phyloP scores from a whole-genome alignment of 1,139 yeast genomes.

The Nakaseomyces nivariensis region DNA sequence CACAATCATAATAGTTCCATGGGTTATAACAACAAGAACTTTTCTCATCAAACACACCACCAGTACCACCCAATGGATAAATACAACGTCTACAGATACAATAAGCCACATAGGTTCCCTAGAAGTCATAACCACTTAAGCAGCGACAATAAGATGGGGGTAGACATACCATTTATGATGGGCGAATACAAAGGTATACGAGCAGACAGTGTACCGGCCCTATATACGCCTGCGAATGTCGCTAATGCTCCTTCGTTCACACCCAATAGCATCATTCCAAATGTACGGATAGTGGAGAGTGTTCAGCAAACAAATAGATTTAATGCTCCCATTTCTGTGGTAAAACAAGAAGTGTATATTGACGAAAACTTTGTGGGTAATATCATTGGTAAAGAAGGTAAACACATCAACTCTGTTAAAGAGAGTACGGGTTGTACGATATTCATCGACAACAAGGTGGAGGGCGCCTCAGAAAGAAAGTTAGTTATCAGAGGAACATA shows the following conservation, averaged over 20 bases:
- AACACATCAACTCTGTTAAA: constrained; percentile 69
- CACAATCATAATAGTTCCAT: constrained; percentile 6
- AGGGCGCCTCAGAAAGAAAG: constrained; percentile 47
- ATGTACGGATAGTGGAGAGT: constrained; percentile 23
- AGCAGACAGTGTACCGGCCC: neutral
- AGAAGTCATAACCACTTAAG: neutral
- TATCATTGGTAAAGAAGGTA: constrained; percentile 81
- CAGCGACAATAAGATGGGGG: neutral
- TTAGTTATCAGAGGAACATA: constrained; percentile 64
- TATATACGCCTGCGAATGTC: constrained; percentile 20
- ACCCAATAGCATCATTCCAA: constrained; percentile 22
- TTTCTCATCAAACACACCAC: constrained; percentile 18
- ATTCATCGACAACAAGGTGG: constrained; percentile 48
- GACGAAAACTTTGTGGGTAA: constrained; percentile 76
- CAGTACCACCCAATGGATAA: constrained; percentile 21
- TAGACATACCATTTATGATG: neutral
- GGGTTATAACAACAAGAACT: constrained; percentile 3
- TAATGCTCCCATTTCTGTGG: constrained; percentile 15
- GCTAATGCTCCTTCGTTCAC: constrained; percentile 22
- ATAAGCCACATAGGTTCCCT: constrained; percentile 3
- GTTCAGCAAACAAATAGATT: constrained; percentile 10
- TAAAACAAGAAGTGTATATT: constrained; percentile 55
- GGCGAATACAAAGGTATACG: neutral
- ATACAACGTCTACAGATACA: constrained; percentile 10
- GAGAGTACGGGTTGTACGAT: constrained; percentile 70